Evolutionary conservation across 1,284 basidiomycete genomes (phyloP).

Genomic region (Ustilago shanxiensis): DNA sequence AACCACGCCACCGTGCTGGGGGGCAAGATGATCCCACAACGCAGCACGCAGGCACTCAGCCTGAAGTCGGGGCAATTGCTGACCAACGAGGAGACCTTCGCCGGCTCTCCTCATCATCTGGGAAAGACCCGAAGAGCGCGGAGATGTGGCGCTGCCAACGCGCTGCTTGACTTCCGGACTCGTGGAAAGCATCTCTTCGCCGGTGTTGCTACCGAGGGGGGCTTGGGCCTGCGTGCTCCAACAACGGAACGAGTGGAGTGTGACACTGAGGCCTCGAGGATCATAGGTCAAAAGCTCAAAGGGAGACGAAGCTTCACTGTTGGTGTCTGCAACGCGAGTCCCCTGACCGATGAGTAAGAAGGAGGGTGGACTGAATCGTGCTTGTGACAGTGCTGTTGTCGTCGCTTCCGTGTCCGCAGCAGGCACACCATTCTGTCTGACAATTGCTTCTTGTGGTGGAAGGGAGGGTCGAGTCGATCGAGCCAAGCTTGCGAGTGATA

Average conservation of each 20-base stretch:
- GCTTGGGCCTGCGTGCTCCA: constrained; percentile 32
- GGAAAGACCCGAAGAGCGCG: constrained; percentile 38
- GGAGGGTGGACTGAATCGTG: constrained; percentile 10
- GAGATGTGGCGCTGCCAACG: constrained; percentile 17
- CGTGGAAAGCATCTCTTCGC: constrained; percentile 8
- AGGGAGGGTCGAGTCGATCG: constrained; percentile 25
- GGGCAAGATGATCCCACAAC: constrained; percentile 33
- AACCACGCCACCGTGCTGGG: constrained; percentile 9
- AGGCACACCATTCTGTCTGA: neutral
- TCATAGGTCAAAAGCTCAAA: constrained; percentile 41
- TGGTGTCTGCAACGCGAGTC: neutral
- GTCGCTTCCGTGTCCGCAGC: neutral
- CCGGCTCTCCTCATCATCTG: constrained; percentile 51
- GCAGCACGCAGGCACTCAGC: constrained; percentile 35
- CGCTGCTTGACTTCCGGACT: constrained; percentile 17
- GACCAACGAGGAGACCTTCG: constrained; percentile 28
- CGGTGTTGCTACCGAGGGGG: neutral
- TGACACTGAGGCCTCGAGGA: constrained; percentile 26
- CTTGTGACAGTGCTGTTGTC: neutral
- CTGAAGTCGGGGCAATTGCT: constrained; percentile 24
- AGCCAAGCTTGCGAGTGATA: constrained; percentile 36
- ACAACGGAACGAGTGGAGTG: constrained; percentile 31
- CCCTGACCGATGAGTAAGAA: constrained; percentile 18
- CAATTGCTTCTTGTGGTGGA: constrained; percentile 3
- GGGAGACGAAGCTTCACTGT: constrained; percentile 14